Percentiles rank a stretch among this genome's conserved stretches.
These are phyloP conservation scores for Ensete glaucum DNA, from an alignment of 176 grass and related monocot genomes.

Conservation along the genomic window DNA sequence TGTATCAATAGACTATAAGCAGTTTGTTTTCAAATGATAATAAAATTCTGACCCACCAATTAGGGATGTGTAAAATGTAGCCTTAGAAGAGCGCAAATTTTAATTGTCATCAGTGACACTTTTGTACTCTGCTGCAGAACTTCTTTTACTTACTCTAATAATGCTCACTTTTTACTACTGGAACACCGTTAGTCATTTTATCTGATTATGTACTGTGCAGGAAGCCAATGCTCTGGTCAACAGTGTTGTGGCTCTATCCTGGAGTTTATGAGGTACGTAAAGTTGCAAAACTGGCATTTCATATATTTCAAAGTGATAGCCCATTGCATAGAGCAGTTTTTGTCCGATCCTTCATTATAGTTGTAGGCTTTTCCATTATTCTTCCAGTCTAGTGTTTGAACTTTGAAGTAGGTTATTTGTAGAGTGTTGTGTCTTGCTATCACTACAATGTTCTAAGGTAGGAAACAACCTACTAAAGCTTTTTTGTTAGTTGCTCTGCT, in stretches of 20 bases:
- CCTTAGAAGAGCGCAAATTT: too few relatives aligned
- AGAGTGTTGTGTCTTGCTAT: not conserved
- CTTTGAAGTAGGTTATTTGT: not conserved
- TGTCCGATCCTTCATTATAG: too few relatives aligned
- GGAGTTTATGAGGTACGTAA: slow-evolving; percentile 46
- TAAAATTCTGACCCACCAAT: too few relatives aligned
- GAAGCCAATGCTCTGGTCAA: slow-evolving; percentile 28
- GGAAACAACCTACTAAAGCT: not conserved
- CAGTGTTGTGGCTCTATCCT: slow-evolving; percentile 35
- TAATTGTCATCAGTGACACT: too few relatives aligned
- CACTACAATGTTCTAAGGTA: not conserved
- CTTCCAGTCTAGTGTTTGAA: not conserved
- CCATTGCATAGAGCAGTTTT: not conserved
- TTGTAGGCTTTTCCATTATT: too few relatives aligned
- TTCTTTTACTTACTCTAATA: too few relatives aligned
- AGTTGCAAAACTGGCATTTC: not conserved
- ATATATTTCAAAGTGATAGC: not conserved
- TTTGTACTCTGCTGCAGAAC: too few relatives aligned
- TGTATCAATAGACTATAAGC: too few relatives aligned
- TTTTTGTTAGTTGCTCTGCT: not conserved
- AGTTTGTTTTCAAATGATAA: too few relatives aligned
- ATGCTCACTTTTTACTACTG: not conserved
- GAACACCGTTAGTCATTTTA: not conserved
- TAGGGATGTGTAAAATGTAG: too few relatives aligned
- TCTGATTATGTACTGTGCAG: slow-evolving; percentile 19